Evolutionary conservation across 192 early-diverging fungal genomes (phyloP).

Genomic region (Mortierella alpina): DNA sequence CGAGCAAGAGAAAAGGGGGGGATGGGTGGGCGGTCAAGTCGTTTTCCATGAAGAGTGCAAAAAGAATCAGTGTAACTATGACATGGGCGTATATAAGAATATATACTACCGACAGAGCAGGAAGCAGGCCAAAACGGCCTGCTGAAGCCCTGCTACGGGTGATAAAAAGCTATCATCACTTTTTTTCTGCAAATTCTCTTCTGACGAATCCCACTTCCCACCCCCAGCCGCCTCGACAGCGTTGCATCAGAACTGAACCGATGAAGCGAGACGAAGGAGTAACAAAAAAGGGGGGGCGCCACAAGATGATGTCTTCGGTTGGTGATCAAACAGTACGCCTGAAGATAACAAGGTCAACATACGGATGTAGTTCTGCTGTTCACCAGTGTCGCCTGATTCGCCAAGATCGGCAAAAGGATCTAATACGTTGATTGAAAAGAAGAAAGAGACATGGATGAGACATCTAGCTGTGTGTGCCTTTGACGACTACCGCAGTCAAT

Average conservation of each 20-base stretch:
- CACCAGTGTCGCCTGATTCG: slow-evolving; percentile 51
- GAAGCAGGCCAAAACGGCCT: slow-evolving; percentile 50
- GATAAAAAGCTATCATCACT: slow-evolving; percentile 41
- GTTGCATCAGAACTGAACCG: neutral
- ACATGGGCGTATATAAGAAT: slow-evolving; percentile 35
- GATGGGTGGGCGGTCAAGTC: neutral
- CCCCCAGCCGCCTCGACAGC: neutral
- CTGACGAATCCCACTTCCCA: neutral
- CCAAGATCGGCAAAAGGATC: slow-evolving; percentile 64
- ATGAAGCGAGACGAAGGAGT: slow-evolving; percentile 1
- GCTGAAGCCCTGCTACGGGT: slow-evolving; percentile 45
- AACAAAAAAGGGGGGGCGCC: neutral
- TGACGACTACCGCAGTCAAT: neutral
- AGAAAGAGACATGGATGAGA: neutral
- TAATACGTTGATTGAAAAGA: neutral
- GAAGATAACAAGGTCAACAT: slow-evolving; percentile 17
- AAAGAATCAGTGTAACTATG: slow-evolving; percentile 51
- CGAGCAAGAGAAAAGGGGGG: neutral
- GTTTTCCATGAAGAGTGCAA: neutral
- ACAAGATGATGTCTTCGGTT: neutral
- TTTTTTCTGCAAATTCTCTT: neutral
- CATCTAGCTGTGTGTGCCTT: neutral
- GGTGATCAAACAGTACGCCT: neutral
- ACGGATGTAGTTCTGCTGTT: slow-evolving; percentile 61
- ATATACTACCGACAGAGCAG: slow-evolving; percentile 45